Evolutionary conservation across 2,329 filamentous ascomycete genomes (phyloP), one percentile per base, ranked within the genome.

Genomic region (Talaromyces sp.): DNA sequence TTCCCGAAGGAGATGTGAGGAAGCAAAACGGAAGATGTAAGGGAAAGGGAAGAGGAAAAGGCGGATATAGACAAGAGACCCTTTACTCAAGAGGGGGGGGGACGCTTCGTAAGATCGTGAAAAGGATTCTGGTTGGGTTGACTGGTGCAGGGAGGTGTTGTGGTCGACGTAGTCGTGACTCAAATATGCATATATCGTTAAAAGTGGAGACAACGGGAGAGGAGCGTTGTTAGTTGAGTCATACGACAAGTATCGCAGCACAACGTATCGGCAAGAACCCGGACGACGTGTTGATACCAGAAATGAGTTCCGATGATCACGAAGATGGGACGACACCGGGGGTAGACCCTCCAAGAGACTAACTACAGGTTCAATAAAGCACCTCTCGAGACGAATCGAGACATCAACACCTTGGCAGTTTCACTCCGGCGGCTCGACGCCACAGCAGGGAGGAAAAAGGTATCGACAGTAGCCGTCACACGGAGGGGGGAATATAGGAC

Each of bases 61-160:
- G 67, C 65, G 65, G 62, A 43, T 58, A 58, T 56, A 47, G 53
- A 65, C 58, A 65, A 65, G 19, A 49, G 53, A 43, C 45, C 65
- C 60, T 60, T 40, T 36, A 36, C 56, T 61, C 58, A 61, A 51
- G 60, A 47, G 36, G 59, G 49, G 5, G 5, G 53, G 25, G 34
- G 75, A 70, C 76, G 76, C 76, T 78, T 75, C 76, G 76, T 78
- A 70, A 77, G 70, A 77, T 78, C 76, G 76, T 78, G 72, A 78
- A 63, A 65, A 67, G 40, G 43, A 63, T 25, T 61, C 58, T 59
- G 71, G 69, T 70, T 70, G 69, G 67, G 43, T 45, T 65, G 38
- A 29, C 34, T 73, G 34, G 17, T 74, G 74, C 70, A 76, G 72
- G 72, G 68, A 65, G 66, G 62, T 64, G 64, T 43, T 68, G 69